Evolutionary conservation across 805 yeast genomes (phyloP).

Genomic region (Lachancea sp.): DNA sequence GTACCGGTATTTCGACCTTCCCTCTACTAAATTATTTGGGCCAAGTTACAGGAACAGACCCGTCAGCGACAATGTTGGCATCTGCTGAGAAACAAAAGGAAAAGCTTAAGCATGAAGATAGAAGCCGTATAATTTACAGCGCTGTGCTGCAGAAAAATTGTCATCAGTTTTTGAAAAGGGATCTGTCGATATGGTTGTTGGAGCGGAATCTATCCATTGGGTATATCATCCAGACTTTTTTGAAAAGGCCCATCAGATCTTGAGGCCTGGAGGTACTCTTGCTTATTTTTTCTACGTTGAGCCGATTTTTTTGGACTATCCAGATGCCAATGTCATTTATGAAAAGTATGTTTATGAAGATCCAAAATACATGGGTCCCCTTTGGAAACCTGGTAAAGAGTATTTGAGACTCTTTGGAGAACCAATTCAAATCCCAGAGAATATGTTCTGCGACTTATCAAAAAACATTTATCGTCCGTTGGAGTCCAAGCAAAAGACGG

Average conservation of each 20-base stretch:
- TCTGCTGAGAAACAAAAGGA: constrained; percentile 31
- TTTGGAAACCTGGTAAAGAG: constrained; percentile 67
- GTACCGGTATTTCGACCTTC: constrained; percentile 61
- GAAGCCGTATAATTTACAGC: constrained; percentile 20
- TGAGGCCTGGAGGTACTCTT: constrained; percentile 55
- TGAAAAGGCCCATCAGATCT: constrained; percentile 41
- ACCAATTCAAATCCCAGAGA: constrained; percentile 41
- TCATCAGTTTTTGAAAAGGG: constrained; percentile 17
- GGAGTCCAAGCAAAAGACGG: constrained; percentile 20
- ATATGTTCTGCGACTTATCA: constrained; percentile 38
- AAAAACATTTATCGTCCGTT: constrained; percentile 32
- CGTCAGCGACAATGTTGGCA: constrained; percentile 46
- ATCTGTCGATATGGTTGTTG: constrained; percentile 50
- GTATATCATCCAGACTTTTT: constrained; percentile 48
- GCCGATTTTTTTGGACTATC: constrained; percentile 49
- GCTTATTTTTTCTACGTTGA: constrained; percentile 72
- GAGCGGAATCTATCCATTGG: constrained; percentile 81
- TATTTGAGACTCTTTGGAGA: constrained; percentile 40
- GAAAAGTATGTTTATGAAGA: constrained; percentile 46
- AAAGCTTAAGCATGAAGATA: constrained; percentile 11
- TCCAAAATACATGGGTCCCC: constrained; percentile 45
- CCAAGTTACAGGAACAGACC: constrained; percentile 51
- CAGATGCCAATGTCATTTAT: constrained; percentile 51
- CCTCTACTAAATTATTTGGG: constrained; percentile 41
- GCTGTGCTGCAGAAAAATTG: constrained; percentile 26